These are phyloP conservation scores for Alternaria infectoria DNA, from an alignment of 2,329 filamentous ascomycete genomes.

Conservation along the genomic window DNA sequence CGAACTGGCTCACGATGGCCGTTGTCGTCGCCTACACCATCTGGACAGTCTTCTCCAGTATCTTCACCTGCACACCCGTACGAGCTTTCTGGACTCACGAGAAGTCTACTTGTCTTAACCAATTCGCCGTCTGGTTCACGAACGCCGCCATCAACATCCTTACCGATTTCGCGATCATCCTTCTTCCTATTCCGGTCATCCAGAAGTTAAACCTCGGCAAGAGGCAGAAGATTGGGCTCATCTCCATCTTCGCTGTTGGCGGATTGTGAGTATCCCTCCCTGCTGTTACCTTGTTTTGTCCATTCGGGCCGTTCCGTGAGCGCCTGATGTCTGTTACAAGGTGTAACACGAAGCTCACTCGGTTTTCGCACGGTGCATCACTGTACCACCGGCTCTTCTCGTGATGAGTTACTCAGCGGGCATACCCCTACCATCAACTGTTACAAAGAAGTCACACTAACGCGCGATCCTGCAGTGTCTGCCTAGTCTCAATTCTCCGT, in stretches of 20 bases:
- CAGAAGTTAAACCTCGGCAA: slow-evolving; percentile 41
- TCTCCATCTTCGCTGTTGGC: slow-evolving; percentile 48
- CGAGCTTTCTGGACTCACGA: slow-evolving; percentile 43
- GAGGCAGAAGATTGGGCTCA: slow-evolving; percentile 46
- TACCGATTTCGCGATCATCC: slow-evolving; percentile 43
- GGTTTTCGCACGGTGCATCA: neutral
- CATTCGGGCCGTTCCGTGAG: neutral
- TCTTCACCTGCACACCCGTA: slow-evolving; percentile 43
- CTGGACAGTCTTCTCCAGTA: slow-evolving; percentile 41
- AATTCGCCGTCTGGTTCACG: slow-evolving; percentile 39
- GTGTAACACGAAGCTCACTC: neutral
- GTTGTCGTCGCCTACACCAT: slow-evolving; percentile 36
- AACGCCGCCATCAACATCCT: slow-evolving; percentile 36
- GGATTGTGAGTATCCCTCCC: slow-evolving; percentile 44
- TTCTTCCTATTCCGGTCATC: slow-evolving; percentile 46
- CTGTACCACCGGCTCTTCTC: neutral
- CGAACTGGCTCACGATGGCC: slow-evolving; percentile 30
- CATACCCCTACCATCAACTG: neutral
- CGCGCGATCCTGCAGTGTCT: slow-evolving; percentile 29
- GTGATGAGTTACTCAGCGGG: neutral
- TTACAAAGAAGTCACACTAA: slow-evolving; percentile 5
- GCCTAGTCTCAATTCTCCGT: slow-evolving; percentile 44
- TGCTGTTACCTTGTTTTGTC: neutral
- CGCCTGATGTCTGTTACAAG: slow-evolving; percentile 7
- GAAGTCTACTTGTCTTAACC: slow-evolving; percentile 39